Evolutionary conservation across 208 protist genomes (phyloP), one percentile per base, ranked within the genome.

Genomic region (Leishmania braziliensis): DNA sequence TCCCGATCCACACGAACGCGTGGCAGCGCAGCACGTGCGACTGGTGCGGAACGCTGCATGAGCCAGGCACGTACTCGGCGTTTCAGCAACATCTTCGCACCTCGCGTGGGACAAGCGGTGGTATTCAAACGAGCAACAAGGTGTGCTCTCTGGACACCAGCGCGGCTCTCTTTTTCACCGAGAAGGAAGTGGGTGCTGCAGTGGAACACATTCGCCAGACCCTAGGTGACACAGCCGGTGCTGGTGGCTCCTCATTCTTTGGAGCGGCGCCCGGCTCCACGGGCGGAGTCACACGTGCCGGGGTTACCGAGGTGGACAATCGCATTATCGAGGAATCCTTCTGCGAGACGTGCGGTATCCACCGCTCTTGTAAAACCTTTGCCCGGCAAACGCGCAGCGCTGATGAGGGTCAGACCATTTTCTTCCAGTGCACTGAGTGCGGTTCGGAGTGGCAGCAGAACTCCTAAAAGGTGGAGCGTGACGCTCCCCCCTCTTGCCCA

Each of bases 381-480:
- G 90, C 93, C 46, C 89, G 93, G 51, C 96, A 98, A 79, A 98
- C 93, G 33, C 91, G 96, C 46, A 93, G 95, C 79, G 96, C 96
- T 2, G 96, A 98, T 88, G 96, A 98, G 81, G 96, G 96, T 10
- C 96, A 98, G 84, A 98, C 96, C 2, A 95, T 97, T 76, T 98
- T 98, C 76, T 98, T 92, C 73, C 90, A 95, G 86, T 98, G 96
- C 82, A 97, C 93, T 33, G 90, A 89, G 71, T 98, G 96, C 80
- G n/a, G 69, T 29, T 85, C 84, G 9, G 91, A 95, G 88, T 98
- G 96, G 96, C 93, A 96, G 86, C 90, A 94, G 68, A 97, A 97
- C 79, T 98, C 96, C n/a, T 98, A 91, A 83, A 53, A 9, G 23
- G 48, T 20, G 51, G n/a, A 3, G 16, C 39, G 29, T 39, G 51